phyloP scores from a whole-genome alignment of 768 basidiomycete genomes.

The Panaeolus papilionaceus region DNA sequence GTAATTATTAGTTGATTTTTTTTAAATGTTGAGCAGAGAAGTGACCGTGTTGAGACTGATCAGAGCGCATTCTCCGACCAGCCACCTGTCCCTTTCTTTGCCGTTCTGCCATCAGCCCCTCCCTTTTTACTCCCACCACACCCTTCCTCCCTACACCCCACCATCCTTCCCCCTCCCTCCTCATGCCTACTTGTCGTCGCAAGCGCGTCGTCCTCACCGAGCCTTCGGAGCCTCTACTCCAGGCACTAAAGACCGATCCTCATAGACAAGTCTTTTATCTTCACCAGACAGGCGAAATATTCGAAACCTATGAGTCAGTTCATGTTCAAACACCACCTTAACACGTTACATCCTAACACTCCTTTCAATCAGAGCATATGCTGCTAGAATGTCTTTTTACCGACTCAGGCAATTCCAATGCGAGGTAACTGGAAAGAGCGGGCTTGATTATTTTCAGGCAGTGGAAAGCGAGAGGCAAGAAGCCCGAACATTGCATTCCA shows the following conservation, averaged over 20 bases:
- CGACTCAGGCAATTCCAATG: constrained; percentile 94
- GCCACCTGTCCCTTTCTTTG: constrained; percentile 70
- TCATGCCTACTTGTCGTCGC: constrained; percentile 88
- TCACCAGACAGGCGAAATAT: constrained; percentile 95
- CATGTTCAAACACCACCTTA: constrained; percentile 28
- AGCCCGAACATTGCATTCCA: constrained; percentile 85
- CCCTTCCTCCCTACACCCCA: constrained; percentile 41
- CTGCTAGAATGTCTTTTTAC: constrained; percentile 94
- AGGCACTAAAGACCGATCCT: constrained; percentile 66
- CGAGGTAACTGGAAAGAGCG: constrained; percentile 94
- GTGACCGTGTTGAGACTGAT: constrained; percentile 14
- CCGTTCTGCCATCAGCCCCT: constrained; percentile 57
- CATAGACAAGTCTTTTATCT: constrained; percentile 89
- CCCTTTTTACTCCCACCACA: constrained; percentile 50
- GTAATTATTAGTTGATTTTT: not conserved
- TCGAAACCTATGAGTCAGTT: constrained; percentile 93
- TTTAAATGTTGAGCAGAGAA: constrained; percentile 5
- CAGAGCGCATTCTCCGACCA: constrained; percentile 49
- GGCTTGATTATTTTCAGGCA: constrained; percentile 94
- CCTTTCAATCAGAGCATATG: constrained; percentile 64
- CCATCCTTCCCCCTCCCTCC: constrained; percentile 30
- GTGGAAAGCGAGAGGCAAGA: constrained; percentile 91
- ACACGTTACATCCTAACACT: constrained; percentile 30
- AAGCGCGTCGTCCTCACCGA: constrained; percentile 90
- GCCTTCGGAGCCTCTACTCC: constrained; percentile 73